phyloP scores from a whole-genome alignment of 1,139 yeast species.

The Magnusiomyces starmeri region DNA sequence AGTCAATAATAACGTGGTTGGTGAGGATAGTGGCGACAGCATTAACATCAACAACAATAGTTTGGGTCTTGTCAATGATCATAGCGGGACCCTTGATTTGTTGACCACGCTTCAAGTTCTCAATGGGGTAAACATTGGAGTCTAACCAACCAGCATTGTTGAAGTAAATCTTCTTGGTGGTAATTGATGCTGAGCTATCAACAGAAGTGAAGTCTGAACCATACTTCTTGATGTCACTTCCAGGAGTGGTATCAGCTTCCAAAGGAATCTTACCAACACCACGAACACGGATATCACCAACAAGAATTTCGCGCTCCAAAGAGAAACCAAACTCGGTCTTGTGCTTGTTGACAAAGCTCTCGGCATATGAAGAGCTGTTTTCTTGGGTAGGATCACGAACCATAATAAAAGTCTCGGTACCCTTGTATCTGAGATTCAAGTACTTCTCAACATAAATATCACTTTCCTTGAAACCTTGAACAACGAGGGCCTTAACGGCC shows the following conservation, averaged over 20 bases:
- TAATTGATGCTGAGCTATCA: conserved; percentile 18
- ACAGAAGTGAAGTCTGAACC: conserved; percentile 9
- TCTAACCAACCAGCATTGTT: conserved; percentile 39
- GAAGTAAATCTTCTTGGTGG: conserved; percentile 40
- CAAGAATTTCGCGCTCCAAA: conserved; percentile 55
- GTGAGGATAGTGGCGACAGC: conserved; percentile 57
- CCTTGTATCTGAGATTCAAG: conserved; percentile 73
- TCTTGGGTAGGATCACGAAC: conserved; percentile 37
- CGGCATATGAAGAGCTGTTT: conserved; percentile 29
- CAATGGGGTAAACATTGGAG: conserved; percentile 48
- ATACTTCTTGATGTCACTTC: conserved; percentile 14
- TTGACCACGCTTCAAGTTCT: conserved; percentile 47
- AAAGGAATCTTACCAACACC: conserved; percentile 44
- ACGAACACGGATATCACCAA: conserved; percentile 77
- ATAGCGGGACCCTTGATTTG: conserved; percentile 69
- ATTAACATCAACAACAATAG: conserved; percentile 69
- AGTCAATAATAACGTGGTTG: conserved; percentile 49
- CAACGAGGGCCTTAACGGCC: conserved; percentile 35
- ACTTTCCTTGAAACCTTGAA: conserved; percentile 42
- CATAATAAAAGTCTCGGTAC: conserved; percentile 82
- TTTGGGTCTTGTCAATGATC: conserved; percentile 79
- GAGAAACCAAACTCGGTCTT: conserved; percentile 65
- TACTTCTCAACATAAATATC: conserved; percentile 49
- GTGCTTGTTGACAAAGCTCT: conserved; percentile 46
- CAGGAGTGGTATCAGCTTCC: conserved; percentile 21